Conservation (phyloP, 1,284 basidiomycete species). For the Filobasidium uniguttulatum region DNA sequence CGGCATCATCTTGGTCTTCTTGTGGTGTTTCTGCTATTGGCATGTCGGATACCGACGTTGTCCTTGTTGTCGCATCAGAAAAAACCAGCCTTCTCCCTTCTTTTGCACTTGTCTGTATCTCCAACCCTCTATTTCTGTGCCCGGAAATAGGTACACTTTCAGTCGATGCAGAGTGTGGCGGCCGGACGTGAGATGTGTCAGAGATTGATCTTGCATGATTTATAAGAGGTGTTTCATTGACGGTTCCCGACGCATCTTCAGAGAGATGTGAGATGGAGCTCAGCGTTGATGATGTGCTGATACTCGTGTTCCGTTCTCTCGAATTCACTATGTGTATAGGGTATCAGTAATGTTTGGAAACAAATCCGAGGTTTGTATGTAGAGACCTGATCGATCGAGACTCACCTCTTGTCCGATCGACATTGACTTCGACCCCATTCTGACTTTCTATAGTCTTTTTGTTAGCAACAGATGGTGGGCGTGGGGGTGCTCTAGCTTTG, state of each 20-base stretch:
- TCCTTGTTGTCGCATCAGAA: constrained; percentile 5
- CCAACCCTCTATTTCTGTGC: constrained; percentile 4
- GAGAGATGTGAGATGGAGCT: neutral
- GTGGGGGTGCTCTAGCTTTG: too few species aligned
- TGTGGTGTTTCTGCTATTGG: too few species aligned
- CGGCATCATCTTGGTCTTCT: constrained; percentile 1
- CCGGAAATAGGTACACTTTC: too few species aligned
- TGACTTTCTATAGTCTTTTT: too few species aligned
- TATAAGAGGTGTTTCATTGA: neutral
- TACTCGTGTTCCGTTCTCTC: too few species aligned
- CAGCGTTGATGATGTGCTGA: neutral
- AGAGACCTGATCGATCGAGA: too few species aligned
- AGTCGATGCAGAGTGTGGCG: neutral
- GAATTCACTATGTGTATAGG: too few species aligned
- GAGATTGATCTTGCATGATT: neutral
- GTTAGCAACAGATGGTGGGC: too few species aligned
- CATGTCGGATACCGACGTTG: constrained; percentile 2
- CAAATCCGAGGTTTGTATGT: too few species aligned
- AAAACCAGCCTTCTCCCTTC: constrained; percentile 14
- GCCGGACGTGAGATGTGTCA: neutral
- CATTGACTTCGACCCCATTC: too few species aligned
- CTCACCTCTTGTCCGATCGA: too few species aligned
- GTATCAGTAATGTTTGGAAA: too few species aligned
- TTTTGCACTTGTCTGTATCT: constrained; percentile 7
- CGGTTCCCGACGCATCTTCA: neutral